Evolutionary conservation across 2,329 filamentous ascomycete genomes (phyloP).

Genomic region (Epichloe hybrida): DNA sequence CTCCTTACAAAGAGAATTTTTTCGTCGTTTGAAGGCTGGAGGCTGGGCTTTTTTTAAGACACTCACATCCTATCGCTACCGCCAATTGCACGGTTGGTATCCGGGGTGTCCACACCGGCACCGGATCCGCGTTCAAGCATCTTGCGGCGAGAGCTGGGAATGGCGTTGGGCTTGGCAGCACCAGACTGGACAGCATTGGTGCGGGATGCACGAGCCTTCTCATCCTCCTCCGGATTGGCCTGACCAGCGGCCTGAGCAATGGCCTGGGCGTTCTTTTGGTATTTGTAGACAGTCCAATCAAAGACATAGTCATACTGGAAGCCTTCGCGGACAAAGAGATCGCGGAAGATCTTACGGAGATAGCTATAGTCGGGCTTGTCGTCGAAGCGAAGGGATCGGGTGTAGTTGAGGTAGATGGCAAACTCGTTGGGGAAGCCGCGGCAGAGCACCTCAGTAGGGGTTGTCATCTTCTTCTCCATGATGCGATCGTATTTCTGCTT

Average conservation of each 20-base stretch:
- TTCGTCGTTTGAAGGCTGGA: constrained; percentile 23
- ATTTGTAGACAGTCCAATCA: constrained; percentile 99
- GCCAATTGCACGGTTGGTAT: constrained; percentile 62
- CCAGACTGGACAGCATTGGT: constrained; percentile 50
- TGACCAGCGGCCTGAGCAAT: constrained; percentile 70
- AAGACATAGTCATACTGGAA: constrained; percentile 99
- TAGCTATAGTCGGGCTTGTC: constrained; percentile 99
- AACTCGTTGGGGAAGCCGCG: constrained; percentile 99
- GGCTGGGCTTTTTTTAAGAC: constrained; percentile 31
- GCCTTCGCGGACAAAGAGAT: constrained; percentile 94
- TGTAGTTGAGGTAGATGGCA: constrained; percentile 99
- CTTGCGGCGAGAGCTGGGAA: constrained; percentile 70
- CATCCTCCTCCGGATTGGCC: constrained; percentile 56
- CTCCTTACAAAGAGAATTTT: constrained; percentile 72
- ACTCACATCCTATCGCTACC: constrained; percentile 96
- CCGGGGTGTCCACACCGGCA: constrained; percentile 50
- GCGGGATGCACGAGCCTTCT: constrained; percentile 58
- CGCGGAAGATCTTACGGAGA: constrained; percentile 99
- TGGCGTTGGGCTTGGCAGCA: constrained; percentile 56
- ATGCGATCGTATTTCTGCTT: constrained; percentile 99
- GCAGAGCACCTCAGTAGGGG: constrained; percentile 94
- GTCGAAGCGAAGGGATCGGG: constrained; percentile 93
- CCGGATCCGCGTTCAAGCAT: constrained; percentile 56
- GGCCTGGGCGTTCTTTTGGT: constrained; percentile 94
- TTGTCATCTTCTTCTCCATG: constrained; percentile 99